Conservation (phyloP, 306 rosid genomes). For the Fragaria iinumae region DNA sequence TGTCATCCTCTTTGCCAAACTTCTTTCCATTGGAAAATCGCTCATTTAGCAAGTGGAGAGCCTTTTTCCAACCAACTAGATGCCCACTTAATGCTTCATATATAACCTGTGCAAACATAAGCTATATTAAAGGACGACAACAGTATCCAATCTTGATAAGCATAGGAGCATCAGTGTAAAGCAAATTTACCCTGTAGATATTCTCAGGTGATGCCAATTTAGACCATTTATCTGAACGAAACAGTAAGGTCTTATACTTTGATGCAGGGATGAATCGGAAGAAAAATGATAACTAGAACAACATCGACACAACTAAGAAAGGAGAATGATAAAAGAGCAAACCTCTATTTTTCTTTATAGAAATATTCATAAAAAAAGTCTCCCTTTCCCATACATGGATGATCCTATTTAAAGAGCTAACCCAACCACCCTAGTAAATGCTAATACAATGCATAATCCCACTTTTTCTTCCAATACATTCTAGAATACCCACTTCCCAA, state of each 20-base stretch:
- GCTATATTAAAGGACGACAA: constrained; percentile 14
- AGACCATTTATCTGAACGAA: constrained; percentile 96
- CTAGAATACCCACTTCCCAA: too few relatives aligned
- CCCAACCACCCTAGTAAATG: too few relatives aligned
- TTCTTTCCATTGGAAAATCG: constrained; percentile 76
- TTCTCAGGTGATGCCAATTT: constrained; percentile 87
- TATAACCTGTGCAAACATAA: constrained; percentile 58
- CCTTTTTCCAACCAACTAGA: constrained; percentile 90
- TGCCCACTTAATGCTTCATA: constrained; percentile 88
- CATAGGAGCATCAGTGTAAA: constrained; percentile 15
- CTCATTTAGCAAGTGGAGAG: constrained; percentile 72
- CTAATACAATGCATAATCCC: too few relatives aligned
- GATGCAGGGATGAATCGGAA: too few relatives aligned
- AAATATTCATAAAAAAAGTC: too few relatives aligned
- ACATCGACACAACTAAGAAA: constrained; percentile 28
- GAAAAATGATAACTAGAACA: too few relatives aligned
- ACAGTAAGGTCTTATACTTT: constrained; percentile 66
- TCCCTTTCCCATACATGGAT: too few relatives aligned
- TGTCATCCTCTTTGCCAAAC: constrained; percentile 55
- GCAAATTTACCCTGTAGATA: constrained; percentile 62
- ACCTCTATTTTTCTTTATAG: too few relatives aligned
- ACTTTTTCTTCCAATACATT: too few relatives aligned
- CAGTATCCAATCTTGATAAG: constrained; percentile 7
- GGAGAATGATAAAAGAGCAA: too few relatives aligned
- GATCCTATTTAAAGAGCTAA: too few relatives aligned